phyloP scores from a whole-genome alignment of 2,329 filamentous ascomycete genomes.

The Nemania bipapillata region DNA sequence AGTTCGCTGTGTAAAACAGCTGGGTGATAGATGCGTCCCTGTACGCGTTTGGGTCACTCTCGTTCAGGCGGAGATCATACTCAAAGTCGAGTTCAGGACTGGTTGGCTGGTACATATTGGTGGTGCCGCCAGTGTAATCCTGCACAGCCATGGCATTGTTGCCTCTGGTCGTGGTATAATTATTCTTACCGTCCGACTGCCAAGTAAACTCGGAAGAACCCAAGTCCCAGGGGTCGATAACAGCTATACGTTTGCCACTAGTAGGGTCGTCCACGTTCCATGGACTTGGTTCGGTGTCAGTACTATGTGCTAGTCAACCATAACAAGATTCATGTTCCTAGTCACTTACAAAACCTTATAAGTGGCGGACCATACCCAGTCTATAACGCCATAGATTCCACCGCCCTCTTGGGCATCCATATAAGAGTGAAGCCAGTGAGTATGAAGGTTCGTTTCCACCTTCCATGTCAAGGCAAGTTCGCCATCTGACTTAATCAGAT shows the following conservation, averaged over 20 bases:
- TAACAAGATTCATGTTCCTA: not conserved
- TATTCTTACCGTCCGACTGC: conserved; percentile 59
- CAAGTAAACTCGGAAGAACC: conserved; percentile 64
- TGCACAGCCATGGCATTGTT: conserved; percentile 68
- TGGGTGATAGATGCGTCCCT: conserved; percentile 66
- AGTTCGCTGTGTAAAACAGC: conserved; percentile 70
- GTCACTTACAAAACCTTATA: conserved; percentile 63
- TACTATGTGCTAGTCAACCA: not conserved
- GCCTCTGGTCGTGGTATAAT: conserved; percentile 65
- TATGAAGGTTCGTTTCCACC: conserved; percentile 66
- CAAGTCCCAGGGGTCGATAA: conserved; percentile 62
- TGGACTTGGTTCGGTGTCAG: conserved; percentile 50
- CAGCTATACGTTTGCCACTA: conserved; percentile 57
- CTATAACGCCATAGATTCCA: conserved; percentile 64
- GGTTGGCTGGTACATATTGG: conserved; percentile 61
- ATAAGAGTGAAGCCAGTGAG: conserved; percentile 69
- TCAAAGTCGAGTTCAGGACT: conserved; percentile 58
- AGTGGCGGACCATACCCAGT: conserved; percentile 66
- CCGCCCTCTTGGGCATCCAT: conserved; percentile 61
- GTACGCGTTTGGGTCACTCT: conserved; percentile 56
- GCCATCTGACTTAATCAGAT: conserved; percentile 62
- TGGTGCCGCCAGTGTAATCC: conserved; percentile 60
- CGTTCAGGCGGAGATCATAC: conserved; percentile 54
- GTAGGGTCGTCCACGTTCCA: conserved; percentile 66
- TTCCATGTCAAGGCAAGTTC: conserved; percentile 65